phyloP scores from a whole-genome alignment of 306 rosid genomes.

The Ammopiptanthus mongolicus region DNA sequence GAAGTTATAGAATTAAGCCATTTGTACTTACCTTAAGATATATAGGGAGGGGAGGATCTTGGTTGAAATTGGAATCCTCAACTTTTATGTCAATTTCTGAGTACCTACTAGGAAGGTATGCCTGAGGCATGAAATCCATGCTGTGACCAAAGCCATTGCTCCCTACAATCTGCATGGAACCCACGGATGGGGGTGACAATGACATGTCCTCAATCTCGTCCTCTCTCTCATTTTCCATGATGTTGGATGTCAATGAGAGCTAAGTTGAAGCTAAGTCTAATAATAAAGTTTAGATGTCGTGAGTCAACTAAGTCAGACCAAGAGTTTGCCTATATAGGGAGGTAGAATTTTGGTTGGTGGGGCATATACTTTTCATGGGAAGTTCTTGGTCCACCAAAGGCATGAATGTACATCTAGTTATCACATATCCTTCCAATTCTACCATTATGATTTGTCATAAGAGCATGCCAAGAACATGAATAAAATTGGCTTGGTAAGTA shows the following conservation, averaged over 20 bases:
- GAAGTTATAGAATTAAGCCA: background rate
- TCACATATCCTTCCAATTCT: constrained; percentile 40
- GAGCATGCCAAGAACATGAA: constrained; percentile 61
- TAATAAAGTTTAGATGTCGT: constrained; percentile 7
- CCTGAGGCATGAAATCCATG: constrained; percentile 77
- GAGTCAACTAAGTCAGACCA: constrained; percentile 49
- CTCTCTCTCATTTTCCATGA: constrained; percentile 68
- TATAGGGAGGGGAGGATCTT: constrained; percentile 68
- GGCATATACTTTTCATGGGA: constrained; percentile 65
- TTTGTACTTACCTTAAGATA: constrained; percentile 65
- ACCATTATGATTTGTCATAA: constrained; percentile 25
- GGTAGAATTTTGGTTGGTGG: constrained; percentile 53
- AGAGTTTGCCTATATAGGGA: constrained; percentile 41
- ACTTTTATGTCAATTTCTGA: constrained; percentile 59
- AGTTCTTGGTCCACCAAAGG: constrained; percentile 12
- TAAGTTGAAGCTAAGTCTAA: constrained; percentile 9
- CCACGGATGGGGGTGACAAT: constrained; percentile 57
- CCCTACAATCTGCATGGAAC: constrained; percentile 71
- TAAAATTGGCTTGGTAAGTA: constrained; percentile 7
- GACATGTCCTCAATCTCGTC: constrained; percentile 69
- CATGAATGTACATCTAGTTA: constrained; percentile 18
- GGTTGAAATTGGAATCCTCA: constrained; percentile 31
- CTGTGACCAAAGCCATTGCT: constrained; percentile 75
- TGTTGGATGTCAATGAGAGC: constrained; percentile 6
- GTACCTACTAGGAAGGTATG: constrained; percentile 51